Conservation (phyloP, 495 filamentous ascomycete genomes). For the Tuber indicum region DNA sequence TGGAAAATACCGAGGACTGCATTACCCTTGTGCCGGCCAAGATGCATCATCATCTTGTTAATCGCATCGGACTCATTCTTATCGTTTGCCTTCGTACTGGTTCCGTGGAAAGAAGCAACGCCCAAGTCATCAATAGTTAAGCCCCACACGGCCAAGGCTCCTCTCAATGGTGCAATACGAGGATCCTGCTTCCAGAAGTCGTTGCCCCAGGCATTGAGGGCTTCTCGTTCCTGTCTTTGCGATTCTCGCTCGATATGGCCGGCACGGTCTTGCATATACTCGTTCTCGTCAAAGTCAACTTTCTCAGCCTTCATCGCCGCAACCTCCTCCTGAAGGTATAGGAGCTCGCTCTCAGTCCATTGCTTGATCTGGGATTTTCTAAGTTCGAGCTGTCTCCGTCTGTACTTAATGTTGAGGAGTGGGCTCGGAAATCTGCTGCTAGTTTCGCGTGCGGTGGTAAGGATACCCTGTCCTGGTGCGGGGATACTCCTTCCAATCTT, state of each 20-base stretch:
- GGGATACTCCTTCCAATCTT: constrained; percentile 98
- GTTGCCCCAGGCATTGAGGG: constrained; percentile 84
- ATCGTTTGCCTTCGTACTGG: constrained; percentile 96
- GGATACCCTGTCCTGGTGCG: constrained; percentile 90
- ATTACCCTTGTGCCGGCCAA: constrained; percentile 92
- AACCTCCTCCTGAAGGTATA: constrained; percentile 87
- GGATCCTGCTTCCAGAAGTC: constrained; percentile 96
- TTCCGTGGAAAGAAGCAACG: constrained; percentile 97
- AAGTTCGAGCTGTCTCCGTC: constrained; percentile 85
- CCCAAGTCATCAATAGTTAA: constrained; percentile 92
- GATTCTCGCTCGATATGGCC: constrained; percentile 85
- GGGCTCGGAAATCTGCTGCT: constrained; percentile 87
- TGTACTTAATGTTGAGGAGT: constrained; percentile 92
- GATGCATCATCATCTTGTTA: constrained; percentile 91
- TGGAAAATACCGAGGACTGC: constrained; percentile 97
- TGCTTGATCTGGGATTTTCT: constrained; percentile 85
- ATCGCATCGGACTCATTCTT: constrained; percentile 99
- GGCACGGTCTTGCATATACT: constrained; percentile 80
- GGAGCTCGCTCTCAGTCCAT: constrained; percentile 90
- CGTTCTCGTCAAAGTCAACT: constrained; percentile 63
- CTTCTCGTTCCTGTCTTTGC: constrained; percentile 81
- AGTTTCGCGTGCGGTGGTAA: constrained; percentile 93
- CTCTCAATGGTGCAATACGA: constrained; percentile 87
- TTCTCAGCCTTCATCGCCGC: constrained; percentile 81
- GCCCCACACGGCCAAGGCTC: constrained; percentile 93